Base-by-base conservation (phyloP, 345 rosid species). In the Balakata baccata region DNA sequence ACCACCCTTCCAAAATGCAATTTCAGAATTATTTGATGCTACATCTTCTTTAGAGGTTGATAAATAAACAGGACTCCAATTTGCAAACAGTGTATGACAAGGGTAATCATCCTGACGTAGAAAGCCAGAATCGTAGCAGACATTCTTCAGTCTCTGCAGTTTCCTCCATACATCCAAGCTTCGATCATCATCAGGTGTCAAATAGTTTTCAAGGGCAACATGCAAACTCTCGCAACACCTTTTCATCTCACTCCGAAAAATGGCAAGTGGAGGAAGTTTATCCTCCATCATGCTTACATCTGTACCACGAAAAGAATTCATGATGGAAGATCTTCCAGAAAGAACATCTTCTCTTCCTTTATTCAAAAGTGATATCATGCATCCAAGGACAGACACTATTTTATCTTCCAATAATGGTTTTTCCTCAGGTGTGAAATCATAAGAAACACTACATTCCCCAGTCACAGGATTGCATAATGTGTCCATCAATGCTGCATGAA, bases 191-290 rank as follows among this genome's bases (percentile, higher is more conserved):
- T 85, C 90, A 0, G 89, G 89, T n/a, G 87, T 85, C 87, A 94
- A 84, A 70, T 86, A 89, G 62, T 89, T 85, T 86, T 92, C 90
- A 66, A 94, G 97, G 53, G 98, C 98, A 74, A 92, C 81, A 76
- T 94, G 98, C 79, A 94, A 85, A 82, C 96, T 90, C 84, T 94
- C 98, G 18, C 97, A 87, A 54, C 98, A 94, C 71, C 96, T 89
- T 83, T 94, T 94, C 98, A 94, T 92, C 85, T 92, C 98, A 75
- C 87, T 77, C 80, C 98, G 85, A 81, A 94, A 92, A 79, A 88
- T 60, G 13, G 98, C 97, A 49, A 94, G 98, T 0, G 98, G 98
- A 29, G 98, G 98, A 73, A 90, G 91, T 51, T 83, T 75, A 62
- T 89, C 97, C 41, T 87, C 97, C 73, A 80, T 85, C 77, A 77